Evolutionary conservation across 108 stramenopile genomes (phyloP).

Genomic region (Pseudonitzschia multiseries): DNA sequence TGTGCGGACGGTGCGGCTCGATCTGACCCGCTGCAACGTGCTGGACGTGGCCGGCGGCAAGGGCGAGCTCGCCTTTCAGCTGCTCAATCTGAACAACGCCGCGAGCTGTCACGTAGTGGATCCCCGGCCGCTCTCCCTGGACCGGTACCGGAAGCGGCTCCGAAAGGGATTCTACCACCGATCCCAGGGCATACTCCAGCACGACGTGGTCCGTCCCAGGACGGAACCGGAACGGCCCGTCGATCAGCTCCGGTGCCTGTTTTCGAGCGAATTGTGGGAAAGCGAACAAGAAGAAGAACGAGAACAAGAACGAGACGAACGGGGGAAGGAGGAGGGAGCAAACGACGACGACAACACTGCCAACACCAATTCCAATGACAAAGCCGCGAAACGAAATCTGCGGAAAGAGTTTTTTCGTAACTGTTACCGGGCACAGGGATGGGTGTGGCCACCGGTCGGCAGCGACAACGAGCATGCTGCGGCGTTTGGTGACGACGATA

Average conservation of each 20-base stretch:
- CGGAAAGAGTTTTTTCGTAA: neutral
- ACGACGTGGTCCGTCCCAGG: neutral
- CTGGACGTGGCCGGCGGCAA: slow-evolving; percentile 8
- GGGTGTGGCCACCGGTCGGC: slow-evolving; percentile 14
- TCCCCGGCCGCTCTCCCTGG: neutral
- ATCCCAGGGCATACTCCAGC: neutral
- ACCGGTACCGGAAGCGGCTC: neutral
- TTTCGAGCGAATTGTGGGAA: slow-evolving; percentile 4
- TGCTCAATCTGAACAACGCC: neutral
- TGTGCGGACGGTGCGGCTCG: neutral
- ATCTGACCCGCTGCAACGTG: neutral
- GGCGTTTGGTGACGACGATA: neutral
- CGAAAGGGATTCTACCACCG: neutral
- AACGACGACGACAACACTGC: neutral
- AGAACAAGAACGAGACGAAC: neutral
- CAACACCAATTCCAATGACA: neutral
- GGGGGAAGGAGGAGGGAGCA: neutral
- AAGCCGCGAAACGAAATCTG: neutral
- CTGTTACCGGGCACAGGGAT: neutral
- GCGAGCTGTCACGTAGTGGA: neutral
- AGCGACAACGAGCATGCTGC: neutral
- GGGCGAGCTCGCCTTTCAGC: slow-evolving; percentile 11
- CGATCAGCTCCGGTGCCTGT: slow-evolving; percentile 1
- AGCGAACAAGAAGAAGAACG: neutral
- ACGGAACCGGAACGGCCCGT: neutral